Conservation (phyloP, 352 stramenopile genomes). For the Elongisporangium undulatum region DNA sequence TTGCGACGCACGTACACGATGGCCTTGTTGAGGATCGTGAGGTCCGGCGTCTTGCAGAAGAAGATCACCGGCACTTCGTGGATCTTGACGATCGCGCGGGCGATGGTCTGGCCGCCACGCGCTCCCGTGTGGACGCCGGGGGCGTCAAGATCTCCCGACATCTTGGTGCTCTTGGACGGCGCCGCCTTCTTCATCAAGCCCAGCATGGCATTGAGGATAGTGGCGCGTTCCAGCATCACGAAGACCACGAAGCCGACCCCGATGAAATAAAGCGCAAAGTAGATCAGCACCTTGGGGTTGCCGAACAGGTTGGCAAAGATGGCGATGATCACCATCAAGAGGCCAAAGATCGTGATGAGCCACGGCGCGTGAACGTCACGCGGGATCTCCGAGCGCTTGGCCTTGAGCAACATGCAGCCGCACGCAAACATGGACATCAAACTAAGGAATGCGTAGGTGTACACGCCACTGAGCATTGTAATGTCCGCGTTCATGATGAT, state of each 20-base stretch:
- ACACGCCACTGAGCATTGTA: conserved; percentile 73
- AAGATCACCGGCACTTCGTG: conserved; percentile 73
- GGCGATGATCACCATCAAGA: conserved; percentile 34
- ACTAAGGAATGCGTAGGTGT: conserved; percentile 79
- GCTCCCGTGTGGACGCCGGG: conserved; percentile 28
- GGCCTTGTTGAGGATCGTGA: conserved; percentile 89
- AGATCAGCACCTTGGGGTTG: conserved; percentile 39
- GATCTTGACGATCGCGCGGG: conserved; percentile 38
- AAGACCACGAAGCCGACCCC: conserved; percentile 37
- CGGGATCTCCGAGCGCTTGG: conserved; percentile 74
- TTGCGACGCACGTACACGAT: conserved; percentile 88
- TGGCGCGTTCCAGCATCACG: conserved; percentile 51
- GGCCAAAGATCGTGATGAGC: conserved; percentile 36
- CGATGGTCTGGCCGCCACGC: conserved; percentile 37
- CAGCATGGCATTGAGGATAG: conserved; percentile 25
- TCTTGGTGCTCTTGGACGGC: conserved; percentile 21
- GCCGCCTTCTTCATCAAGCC: conserved; percentile 26
- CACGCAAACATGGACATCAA: conserved; percentile 83
- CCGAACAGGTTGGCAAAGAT: conserved; percentile 49
- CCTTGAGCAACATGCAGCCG: conserved; percentile 87
- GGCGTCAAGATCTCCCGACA: background rate
- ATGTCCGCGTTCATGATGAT: conserved; percentile 69
- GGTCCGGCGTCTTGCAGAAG: conserved; percentile 83
- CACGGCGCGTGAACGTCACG: conserved; percentile 62
- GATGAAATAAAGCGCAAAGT: conserved; percentile 58